A percentile compares a stretch with the other conserved stretches of the same genome.
Evolutionary conservation across 768 basidiomycete species (phyloP).

Genomic region (Leccinum variicolor): DNA sequence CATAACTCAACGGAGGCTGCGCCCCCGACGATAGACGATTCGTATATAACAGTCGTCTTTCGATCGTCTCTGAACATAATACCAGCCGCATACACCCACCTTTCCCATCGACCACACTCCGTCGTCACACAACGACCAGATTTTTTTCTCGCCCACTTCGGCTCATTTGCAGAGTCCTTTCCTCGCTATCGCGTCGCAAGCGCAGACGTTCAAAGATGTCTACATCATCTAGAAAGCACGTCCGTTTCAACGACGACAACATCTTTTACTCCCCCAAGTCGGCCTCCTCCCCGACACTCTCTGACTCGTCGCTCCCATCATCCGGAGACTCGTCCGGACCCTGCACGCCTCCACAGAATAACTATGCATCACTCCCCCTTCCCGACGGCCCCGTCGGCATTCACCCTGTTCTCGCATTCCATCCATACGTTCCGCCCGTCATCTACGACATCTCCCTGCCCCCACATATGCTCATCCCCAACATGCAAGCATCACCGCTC

Average conservation of each 20-base stretch:
- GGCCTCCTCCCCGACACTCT: slow-evolving; percentile 24
- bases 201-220: slow-evolving; percentile 19
- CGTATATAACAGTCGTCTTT: slow-evolving; percentile 15
- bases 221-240: slow-evolving; percentile 16
- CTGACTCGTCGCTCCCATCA: slow-evolving; percentile 31
- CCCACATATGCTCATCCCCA: slow-evolving; percentile 19
- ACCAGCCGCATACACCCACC: background rate
- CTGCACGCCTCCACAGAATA: slow-evolving; percentile 28
- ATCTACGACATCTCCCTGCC: slow-evolving; percentile 20
- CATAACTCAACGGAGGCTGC: slow-evolving; percentile 23
- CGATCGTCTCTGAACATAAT: background rate
- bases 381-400: slow-evolving; percentile 29
- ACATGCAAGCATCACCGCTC: slow-evolving; percentile 24
- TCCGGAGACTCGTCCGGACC: slow-evolving; percentile 29
- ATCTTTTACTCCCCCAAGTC: slow-evolving; percentile 29
- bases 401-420: slow-evolving; percentile 29
- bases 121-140: background rate
- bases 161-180: slow-evolving; percentile 12
- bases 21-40: slow-evolving; percentile 17
- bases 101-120: background rate
- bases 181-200: slow-evolving; percentile 9
- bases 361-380: slow-evolving; percentile 15
- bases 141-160: slow-evolving; percentile 4
- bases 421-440: slow-evolving; percentile 23
- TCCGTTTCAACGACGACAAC: slow-evolving; percentile 32